A percentile compares a stretch with the other conserved stretches of the same genome.
phyloP scores from a whole-genome alignment of 768 basidiomycete genomes.

The Podaxis sp. region DNA sequence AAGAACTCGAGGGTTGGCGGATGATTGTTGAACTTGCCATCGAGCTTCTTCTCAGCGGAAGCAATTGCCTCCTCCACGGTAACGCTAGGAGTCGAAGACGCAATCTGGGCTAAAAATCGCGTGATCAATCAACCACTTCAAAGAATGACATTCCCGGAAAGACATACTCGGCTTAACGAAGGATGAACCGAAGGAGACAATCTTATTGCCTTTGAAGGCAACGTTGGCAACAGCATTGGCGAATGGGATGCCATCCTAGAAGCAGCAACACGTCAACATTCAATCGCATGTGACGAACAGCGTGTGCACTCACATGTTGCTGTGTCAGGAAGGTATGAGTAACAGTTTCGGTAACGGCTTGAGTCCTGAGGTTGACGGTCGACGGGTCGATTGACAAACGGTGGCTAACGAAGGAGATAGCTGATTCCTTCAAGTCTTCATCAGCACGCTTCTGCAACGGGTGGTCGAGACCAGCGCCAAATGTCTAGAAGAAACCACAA shows the following conservation, averaged over 20 bases:
- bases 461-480: slow-evolving; percentile 28
- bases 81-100: slow-evolving; percentile 39
- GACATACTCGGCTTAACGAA: slow-evolving; percentile 27
- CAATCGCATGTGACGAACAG: background rate
- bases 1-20: slow-evolving; percentile 44
- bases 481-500: slow-evolving; percentile 21
- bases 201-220: slow-evolving; percentile 31
- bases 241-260: slow-evolving; percentile 33
- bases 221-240: slow-evolving; percentile 41
- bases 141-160: slow-evolving; percentile 24
- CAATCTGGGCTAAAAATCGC: slow-evolving; percentile 28
- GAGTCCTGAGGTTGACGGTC: slow-evolving; percentile 22
- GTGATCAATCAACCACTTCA: slow-evolving; percentile 34
- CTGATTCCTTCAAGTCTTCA: slow-evolving; percentile 27
- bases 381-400: slow-evolving; percentile 24
- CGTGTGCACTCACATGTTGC: slow-evolving; percentile 22
- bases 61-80: slow-evolving; percentile 35
- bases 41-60: slow-evolving; percentile 34
- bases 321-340: slow-evolving; percentile 32
- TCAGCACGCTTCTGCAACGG: slow-evolving; percentile 21
- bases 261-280: background rate
- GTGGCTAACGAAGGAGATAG: slow-evolving; percentile 26
- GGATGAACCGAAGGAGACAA: slow-evolving; percentile 32
- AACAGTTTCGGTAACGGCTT: slow-evolving; percentile 22
- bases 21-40: slow-evolving; percentile 37